Evolutionary conservation across 1,284 basidiomycete species (phyloP), one percentile per base, ranked within the genome.

Genomic region (Peniophora sp.): DNA sequence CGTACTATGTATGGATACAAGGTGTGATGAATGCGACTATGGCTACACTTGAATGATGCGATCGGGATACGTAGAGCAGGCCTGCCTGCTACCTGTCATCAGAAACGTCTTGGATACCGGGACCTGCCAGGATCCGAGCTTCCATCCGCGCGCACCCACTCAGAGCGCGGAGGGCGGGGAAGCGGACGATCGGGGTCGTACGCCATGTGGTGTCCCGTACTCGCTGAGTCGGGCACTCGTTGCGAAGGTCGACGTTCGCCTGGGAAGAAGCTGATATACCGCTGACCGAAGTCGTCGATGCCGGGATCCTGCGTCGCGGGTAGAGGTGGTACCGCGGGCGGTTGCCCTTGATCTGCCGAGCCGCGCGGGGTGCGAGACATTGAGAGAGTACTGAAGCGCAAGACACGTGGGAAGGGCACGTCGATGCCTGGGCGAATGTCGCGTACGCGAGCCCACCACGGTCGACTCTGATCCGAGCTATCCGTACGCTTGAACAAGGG

Each of bases 111-210:
- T 22, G 23, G 6, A 20, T 36, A 48, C 17, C 18, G 15, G 15
- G 37, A 20, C 37, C 37, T 41, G 18, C n/a, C 37, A 41, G 37
- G 37, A 20, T 24, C 49, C n/a, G 24, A 24, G 23, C 37, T 37
- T 32, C 42, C 46, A 54, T 76, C 72, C 6, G 81, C 82, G 18
- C 68, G 68, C 42, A 83, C 66, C 83, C 83, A 85, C 57, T 78
- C 64, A 5, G 76, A 78, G 44, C 68, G 63, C 27, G 65, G 64
- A 32, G 76, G 72, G 49, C 72, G 67, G 18, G 78, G 74, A 50
- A 85, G 76, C 3, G 82, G 80, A 53, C 72, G 58, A 60, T 85
- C 76, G 27, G 75, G 68, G 57, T 85, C 67, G 2, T 64, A 58
- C 37, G 74, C 64, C 50, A 32, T 6, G 27, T 32, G 27, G 27